Base-by-base conservation (phyloP, 768 basidiomycete species). In the Pulveroboletus sp. region DNA sequence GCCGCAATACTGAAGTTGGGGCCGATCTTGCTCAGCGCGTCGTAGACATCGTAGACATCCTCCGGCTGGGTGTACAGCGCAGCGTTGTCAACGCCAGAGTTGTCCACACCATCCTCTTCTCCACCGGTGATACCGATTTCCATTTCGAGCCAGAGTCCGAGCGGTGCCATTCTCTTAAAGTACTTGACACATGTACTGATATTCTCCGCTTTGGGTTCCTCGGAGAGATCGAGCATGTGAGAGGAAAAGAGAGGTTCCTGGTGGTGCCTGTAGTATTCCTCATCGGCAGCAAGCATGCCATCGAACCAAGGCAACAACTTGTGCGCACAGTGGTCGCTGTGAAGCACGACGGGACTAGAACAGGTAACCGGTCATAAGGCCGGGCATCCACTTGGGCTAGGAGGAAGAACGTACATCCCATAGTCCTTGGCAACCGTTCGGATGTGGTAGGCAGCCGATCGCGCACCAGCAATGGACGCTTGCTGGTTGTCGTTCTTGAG, bases 61-160 rank as follows among this genome's bases (percentile, higher is more conserved):
- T 92, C 86, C 35, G 96, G 94, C 71, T 99, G 96, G 26, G 96
- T 99, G 80, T 99, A 99, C 63, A 98, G 77, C 52, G 81, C 80
- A 40, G 85, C 76, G 73, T 98, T 99, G 75, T 99, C 96, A 55
- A 93, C 93, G 37, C 77, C 83, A 40, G 92, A 86, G 80, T 99
- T 99, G 75, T 99, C 95, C 43, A 99, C 96, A 67, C 96, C 95
- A 65, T 98, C 96, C 70, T 99, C 96, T 71, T 99, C 96, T 62
- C 96, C 96, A 64, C 96, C 96, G 44, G 96, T 99, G 73, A 99
- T 98, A 65, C 96, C 96, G 69, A 99, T 99, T 74, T 99, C 96
- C 96, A 99, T 99, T 81, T 99, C 96, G 69, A 99, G 91, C 92
- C 92, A 99, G 54, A 91, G 73, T 45, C 89, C 87, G 64, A 98